Percentiles rank a stretch among this genome's conserved stretches.
These are phyloP conservation scores for Pholiota adiposa DNA, from an alignment of 1,284 basidiomycete species.

Conservation along the genomic window DNA sequence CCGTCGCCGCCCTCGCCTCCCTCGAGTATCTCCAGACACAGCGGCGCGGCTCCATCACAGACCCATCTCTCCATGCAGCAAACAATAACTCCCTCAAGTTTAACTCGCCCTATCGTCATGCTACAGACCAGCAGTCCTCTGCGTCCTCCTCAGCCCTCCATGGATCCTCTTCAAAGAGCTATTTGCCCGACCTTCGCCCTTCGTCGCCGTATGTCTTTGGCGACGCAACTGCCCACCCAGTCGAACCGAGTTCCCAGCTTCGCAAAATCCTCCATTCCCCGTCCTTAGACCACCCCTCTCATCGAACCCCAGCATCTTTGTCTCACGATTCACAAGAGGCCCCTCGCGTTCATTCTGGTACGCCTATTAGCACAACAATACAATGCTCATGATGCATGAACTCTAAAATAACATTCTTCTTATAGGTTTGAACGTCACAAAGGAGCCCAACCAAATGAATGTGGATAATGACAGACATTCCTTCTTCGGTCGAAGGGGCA, in stretches of 20 bases:
- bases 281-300: constrained; percentile 40
- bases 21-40: constrained; percentile 79
- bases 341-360: constrained; percentile 30
- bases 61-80: constrained; percentile 74
- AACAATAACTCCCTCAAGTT: constrained; percentile 35
- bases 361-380: constrained; percentile 10
- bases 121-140: constrained; percentile 33
- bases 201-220: constrained; percentile 73
- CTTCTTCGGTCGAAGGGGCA: constrained; percentile 27
- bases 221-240: constrained; percentile 52
- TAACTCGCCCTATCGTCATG: constrained; percentile 34
- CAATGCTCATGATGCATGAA: constrained; percentile 6
- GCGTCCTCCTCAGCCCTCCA: constrained; percentile 27
- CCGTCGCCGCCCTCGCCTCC: constrained; percentile 57
- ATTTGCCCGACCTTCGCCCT: constrained; percentile 53
- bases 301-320: constrained; percentile 27
- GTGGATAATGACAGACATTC: constrained; percentile 42
- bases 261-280: constrained; percentile 58
- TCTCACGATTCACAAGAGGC: constrained; percentile 32
- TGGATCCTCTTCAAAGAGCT: constrained; percentile 37
- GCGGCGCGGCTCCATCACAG: constrained; percentile 78
- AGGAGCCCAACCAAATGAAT: constrained; percentile 49
- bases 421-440: constrained; percentile 36
- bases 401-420: constrained; percentile 13
- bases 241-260: constrained; percentile 47